Evolutionary conservation across 2,329 filamentous ascomycete genomes (phyloP).

Genomic region (Zarea fungicola): DNA sequence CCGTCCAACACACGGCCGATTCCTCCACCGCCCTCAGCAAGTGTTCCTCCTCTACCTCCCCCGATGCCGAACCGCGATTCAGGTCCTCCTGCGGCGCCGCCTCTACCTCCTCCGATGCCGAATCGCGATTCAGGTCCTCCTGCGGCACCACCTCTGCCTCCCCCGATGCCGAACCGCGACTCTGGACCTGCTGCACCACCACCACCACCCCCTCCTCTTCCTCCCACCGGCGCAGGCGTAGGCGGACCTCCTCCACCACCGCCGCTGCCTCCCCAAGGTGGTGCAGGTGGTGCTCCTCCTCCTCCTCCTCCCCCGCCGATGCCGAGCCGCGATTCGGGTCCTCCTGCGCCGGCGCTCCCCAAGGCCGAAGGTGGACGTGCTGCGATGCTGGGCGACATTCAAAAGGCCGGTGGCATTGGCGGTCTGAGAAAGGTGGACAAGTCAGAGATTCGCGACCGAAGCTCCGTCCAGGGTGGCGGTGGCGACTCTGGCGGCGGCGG

Average conservation of each 20-base stretch:
- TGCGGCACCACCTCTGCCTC: conserved; percentile 33
- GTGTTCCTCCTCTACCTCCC: conserved; percentile 31
- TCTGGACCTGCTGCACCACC: conserved; percentile 34
- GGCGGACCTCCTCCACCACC: conserved; percentile 28
- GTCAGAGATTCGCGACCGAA: conserved; percentile 65
- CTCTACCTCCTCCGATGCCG: conserved; percentile 34
- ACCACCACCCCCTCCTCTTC: conserved; percentile 33
- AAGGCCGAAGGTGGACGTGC: conserved; percentile 43
- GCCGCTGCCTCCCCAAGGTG: conserved; percentile 40
- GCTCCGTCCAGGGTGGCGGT: conserved; percentile 54
- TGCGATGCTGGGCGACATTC: conserved; percentile 67
- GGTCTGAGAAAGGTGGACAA: conserved; percentile 72
- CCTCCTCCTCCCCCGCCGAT: conserved; percentile 45
- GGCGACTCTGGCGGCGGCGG: conserved; percentile 44
- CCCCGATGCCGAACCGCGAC: too few relatives aligned
- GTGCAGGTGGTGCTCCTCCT: conserved; percentile 27
- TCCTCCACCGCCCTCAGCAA: conserved; percentile 45
- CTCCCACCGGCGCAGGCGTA: conserved; percentile 27
- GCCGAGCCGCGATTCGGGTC: conserved; percentile 54
- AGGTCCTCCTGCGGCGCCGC: conserved; percentile 44
- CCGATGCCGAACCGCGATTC: too few relatives aligned
- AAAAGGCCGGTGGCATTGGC: conserved; percentile 60
- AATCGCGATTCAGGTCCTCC: too few relatives aligned
- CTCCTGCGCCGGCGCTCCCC: conserved; percentile 41
- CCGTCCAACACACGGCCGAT: conserved; percentile 48